Evolutionary conservation across 192 early-diverging fungal species (phyloP).

Genomic region (Podila minutissima): DNA sequence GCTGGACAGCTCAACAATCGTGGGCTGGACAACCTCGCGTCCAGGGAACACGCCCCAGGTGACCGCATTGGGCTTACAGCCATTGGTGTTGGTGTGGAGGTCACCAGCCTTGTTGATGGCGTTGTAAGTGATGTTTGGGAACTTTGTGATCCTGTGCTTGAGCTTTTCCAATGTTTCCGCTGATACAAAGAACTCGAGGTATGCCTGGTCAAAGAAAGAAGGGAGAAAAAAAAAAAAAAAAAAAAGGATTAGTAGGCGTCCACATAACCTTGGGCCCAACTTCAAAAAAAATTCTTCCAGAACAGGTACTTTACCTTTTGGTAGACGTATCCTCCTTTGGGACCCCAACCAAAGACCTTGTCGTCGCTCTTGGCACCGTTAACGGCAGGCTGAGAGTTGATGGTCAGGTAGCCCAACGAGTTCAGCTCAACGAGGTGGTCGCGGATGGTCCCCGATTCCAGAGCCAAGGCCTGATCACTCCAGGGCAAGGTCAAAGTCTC

Average conservation of each 20-base stretch:
- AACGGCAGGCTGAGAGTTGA: slow-evolving; percentile 97
- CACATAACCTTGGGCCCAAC: too few relatives aligned
- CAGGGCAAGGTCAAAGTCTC: slow-evolving; percentile 89
- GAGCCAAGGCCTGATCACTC: slow-evolving; percentile 79
- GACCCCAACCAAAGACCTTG: slow-evolving; percentile 92
- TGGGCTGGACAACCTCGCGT: slow-evolving; percentile 95
- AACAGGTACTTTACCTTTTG: slow-evolving; percentile 71
- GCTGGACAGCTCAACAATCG: slow-evolving; percentile 89
- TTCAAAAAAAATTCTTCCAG: background rate
- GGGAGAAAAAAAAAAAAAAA: too few relatives aligned
- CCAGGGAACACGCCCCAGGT: slow-evolving; percentile 99
- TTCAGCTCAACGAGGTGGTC: slow-evolving; percentile 77
- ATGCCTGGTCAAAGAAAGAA: slow-evolving; percentile 62
- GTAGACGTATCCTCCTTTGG: slow-evolving; percentile 94
- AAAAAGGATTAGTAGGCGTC: background rate
- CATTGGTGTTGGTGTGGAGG: slow-evolving; percentile 87
- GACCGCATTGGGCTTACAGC: slow-evolving; percentile 91
- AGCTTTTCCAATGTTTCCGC: slow-evolving; percentile 74
- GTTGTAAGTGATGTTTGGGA: slow-evolving; percentile 88
- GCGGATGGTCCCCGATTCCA: slow-evolving; percentile 79
- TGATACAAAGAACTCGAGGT: slow-evolving; percentile 95
- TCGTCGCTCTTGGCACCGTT: slow-evolving; percentile 86
- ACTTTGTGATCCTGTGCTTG: slow-evolving; percentile 70
- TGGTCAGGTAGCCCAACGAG: slow-evolving; percentile 84
- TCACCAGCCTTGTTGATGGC: slow-evolving; percentile 90